Conservation (phyloP, 768 basidiomycete species). For the Pleurotus giganteus region DNA sequence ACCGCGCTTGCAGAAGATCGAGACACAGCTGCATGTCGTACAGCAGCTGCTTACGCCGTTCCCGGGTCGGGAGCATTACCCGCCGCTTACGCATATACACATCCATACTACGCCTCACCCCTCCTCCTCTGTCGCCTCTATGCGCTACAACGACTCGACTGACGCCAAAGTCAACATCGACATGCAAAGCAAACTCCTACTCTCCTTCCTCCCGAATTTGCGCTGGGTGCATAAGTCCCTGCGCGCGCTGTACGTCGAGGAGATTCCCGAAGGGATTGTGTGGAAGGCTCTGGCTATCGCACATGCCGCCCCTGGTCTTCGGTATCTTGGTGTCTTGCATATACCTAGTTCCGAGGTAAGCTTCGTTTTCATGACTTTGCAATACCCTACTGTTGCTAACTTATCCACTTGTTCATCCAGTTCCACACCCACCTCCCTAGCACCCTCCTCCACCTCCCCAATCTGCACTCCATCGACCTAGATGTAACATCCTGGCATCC, state of each 20-base stretch:
- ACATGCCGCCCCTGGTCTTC: neutral
- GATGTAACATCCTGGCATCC: slow-evolving; percentile 1
- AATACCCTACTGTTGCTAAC: neutral
- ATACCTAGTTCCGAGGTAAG: slow-evolving; percentile 3
- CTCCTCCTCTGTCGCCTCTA: neutral
- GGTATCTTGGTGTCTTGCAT: neutral
- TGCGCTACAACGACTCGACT: neutral
- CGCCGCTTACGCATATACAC: neutral
- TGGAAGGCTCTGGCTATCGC: slow-evolving; percentile 4
- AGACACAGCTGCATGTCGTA: slow-evolving; percentile 3
- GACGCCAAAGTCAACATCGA: too few species aligned
- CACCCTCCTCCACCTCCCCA: neutral
- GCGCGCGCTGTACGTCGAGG: neutral
- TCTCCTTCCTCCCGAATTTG: neutral
- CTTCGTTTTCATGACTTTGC: neutral
- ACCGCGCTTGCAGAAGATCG: neutral
- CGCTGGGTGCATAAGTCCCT: slow-evolving; percentile 4
- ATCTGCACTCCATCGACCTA: neutral
- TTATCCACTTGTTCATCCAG: neutral
- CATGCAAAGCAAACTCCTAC: too few species aligned
- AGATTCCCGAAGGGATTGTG: neutral
- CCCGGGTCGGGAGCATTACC: slow-evolving; percentile 1
- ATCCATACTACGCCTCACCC: neutral
- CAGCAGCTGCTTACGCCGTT: slow-evolving; percentile 3
- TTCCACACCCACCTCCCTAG: neutral